Base-by-base conservation (phyloP, 371 early-diverging fungal genomes). In the Rhizopus arrhizus region DNA sequence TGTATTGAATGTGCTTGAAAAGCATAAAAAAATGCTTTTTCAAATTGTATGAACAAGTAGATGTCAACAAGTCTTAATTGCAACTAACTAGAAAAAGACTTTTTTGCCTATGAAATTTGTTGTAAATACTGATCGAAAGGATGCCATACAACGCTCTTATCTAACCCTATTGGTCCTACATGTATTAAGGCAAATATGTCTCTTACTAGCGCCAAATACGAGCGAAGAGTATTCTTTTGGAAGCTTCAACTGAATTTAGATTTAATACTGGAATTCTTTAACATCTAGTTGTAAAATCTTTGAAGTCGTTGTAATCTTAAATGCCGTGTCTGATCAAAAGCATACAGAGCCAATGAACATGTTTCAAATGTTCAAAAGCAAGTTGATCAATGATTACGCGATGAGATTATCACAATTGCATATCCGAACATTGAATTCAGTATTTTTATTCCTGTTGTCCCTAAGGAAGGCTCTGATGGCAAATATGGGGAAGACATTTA, bases 371-470 rank as follows among this genome's bases (percentile, higher is more conserved):
- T 53, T 3, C 28, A 42, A 8, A 40, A 60, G 4, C 55, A 64
- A 41, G 40, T 64, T 0, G 15, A 58, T 4, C 13, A 55, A 28
- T 59, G 65, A 59, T 31, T 64, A n/a, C 31, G 22, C 16, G 49
- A 45, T 29, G 36, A 22, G 3, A 42, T 41, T 22, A 48, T 59
- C 16, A 35, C 5, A 11, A 35, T 43, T 9, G 53, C 54, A 2
- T 29, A 16, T 40, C 22, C 43, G 3, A 48, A 61, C 15, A 43
- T 53, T 6, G 53, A 45, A 5, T 61, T 42, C 42, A 61, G 46
- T 28, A 33, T 13, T 47, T 29, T 54, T 22, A 45, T 53, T 5
- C 16, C 53, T 28, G 8, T 60, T 11, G 48, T 54, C 4, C 43
- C 35, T 1, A 61, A 61, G 11, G 5, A 53, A 28, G 16, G 29